Conservation (phyloP, 768 basidiomycete species). For the Lentinula aciculospora region DNA sequence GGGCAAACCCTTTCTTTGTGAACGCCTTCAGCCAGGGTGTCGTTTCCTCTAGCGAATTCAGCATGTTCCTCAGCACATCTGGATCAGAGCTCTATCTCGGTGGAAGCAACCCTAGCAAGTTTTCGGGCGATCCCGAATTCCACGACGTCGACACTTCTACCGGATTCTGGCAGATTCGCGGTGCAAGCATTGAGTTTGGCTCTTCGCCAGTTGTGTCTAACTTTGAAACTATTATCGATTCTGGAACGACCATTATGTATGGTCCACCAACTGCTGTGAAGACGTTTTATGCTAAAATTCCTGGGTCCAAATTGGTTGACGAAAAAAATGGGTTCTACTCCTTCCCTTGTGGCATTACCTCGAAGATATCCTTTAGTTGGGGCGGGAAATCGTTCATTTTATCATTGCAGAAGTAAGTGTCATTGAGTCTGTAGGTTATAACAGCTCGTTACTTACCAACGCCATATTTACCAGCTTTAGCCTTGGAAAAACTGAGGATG, state of each 20-base stretch:
- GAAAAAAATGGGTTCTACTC: slow-evolving; percentile 17
- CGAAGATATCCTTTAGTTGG: slow-evolving; percentile 27
- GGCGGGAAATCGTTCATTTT: slow-evolving; percentile 34
- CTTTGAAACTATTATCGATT: slow-evolving; percentile 26
- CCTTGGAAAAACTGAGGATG: slow-evolving; percentile 28
- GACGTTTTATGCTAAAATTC: slow-evolving; percentile 19
- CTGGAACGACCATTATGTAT: slow-evolving; percentile 30
- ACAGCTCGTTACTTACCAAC: too few relatives aligned
- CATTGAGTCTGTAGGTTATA: neutral
- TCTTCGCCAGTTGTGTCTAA: slow-evolving; percentile 7
- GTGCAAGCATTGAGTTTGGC: slow-evolving; percentile 13
- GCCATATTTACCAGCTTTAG: slow-evolving; percentile 25
- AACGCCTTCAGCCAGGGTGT: slow-evolving; percentile 29
- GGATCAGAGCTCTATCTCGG: slow-evolving; percentile 48
- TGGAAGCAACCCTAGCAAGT: slow-evolving; percentile 37
- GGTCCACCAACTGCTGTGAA: slow-evolving; percentile 19
- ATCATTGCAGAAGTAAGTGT: slow-evolving; percentile 25
- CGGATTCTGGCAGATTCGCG: slow-evolving; percentile 22
- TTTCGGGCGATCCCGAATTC: slow-evolving; percentile 35
- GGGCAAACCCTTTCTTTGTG: slow-evolving; percentile 30
- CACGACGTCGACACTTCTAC: slow-evolving; percentile 14
- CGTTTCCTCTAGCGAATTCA: slow-evolving; percentile 30
- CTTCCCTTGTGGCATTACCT: slow-evolving; percentile 20
- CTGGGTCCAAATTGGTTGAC: slow-evolving; percentile 14
- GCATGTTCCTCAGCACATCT: slow-evolving; percentile 34